Conservation (phyloP, 225 moss, liverwort and hornwort species). For the Takakia lepidozioides region DNA sequence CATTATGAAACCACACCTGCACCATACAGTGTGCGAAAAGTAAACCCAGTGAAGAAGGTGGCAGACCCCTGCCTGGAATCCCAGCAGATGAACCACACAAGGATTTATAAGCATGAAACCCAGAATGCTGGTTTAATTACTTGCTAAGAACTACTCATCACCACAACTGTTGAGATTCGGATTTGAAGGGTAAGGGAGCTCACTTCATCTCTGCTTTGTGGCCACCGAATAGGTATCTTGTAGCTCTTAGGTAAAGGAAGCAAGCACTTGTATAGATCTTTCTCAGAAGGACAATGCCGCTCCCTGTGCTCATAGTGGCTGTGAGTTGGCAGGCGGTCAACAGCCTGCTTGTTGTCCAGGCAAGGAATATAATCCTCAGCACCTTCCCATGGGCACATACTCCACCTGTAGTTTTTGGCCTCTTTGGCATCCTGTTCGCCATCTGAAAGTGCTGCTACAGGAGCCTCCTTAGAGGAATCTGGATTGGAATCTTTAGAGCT, state of each 20-base stretch:
- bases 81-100: background rate
- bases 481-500: too few relatives aligned
- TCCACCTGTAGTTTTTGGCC: too few relatives aligned
- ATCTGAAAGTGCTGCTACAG: too few relatives aligned
- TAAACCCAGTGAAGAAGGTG: too few relatives aligned
- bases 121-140: too few relatives aligned
- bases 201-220: conserved; percentile 35
- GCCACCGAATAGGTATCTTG: conserved; percentile 43
- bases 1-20: conserved; percentile 47
- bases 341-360: conserved; percentile 1
- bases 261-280: conserved; percentile 4
- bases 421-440: too few relatives aligned
- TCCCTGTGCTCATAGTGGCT: conserved; percentile 8
- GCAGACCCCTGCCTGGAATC: too few relatives aligned
- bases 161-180: too few relatives aligned
- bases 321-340: background rate
- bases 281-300: conserved; percentile 6
- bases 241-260: conserved; percentile 34
- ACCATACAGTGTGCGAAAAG: too few relatives aligned
- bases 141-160: too few relatives aligned
- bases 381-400: background rate
- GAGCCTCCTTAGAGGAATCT: too few relatives aligned
- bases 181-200: background rate
- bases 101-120: too few relatives aligned
- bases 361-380: conserved; percentile 4